These are phyloP conservation scores for Chaetomium fimeti DNA, from an alignment of 495 filamentous ascomycete species.

Conservation along the genomic window DNA sequence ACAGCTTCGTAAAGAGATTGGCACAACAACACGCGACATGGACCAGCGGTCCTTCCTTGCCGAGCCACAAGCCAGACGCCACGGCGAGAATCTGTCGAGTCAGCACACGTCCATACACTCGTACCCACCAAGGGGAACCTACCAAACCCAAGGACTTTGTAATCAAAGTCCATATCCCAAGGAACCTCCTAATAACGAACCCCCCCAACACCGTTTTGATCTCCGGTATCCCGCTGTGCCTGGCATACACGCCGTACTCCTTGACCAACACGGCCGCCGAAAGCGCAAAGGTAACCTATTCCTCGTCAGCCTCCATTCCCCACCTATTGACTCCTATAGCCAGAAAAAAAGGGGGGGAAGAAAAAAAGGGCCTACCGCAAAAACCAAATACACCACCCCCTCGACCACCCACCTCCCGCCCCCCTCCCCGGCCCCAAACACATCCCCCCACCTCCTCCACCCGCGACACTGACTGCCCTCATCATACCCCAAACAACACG, in stretches of 20 bases:
- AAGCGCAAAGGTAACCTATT: slow-evolving; percentile 73
- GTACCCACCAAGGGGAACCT: slow-evolving; percentile 34
- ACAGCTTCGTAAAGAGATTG: slow-evolving; percentile 91
- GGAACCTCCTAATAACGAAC: slow-evolving; percentile 87
- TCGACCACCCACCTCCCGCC: slow-evolving; percentile 76
- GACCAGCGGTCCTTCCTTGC: slow-evolving; percentile 94
- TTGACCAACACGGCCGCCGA: slow-evolving; percentile 78
- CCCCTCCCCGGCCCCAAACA: slow-evolving; percentile 56
- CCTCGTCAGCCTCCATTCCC: neutral
- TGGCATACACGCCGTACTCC: slow-evolving; percentile 82
- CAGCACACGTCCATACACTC: slow-evolving; percentile 16
- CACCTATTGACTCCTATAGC: neutral
- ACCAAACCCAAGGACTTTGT: slow-evolving; percentile 92
- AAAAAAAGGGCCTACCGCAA: slow-evolving; percentile 64
- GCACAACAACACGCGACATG: slow-evolving; percentile 98
- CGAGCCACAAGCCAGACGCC: slow-evolving; percentile 95
- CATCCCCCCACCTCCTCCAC: slow-evolving; percentile 82
- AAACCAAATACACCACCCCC: slow-evolving; percentile 79
- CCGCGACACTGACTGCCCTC: slow-evolving; percentile 71
- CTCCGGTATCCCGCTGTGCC: slow-evolving; percentile 95
- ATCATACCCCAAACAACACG: slow-evolving; percentile 91
- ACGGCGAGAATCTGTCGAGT: slow-evolving; percentile 77
- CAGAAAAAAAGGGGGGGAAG: slow-evolving; percentile 26
- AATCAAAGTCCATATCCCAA: slow-evolving; percentile 88
- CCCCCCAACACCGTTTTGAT: slow-evolving; percentile 96